Percentiles rank a stretch among this genome's conserved stretches.
Conservation (phyloP, 192 early-diverging fungal species). For the Backusella psychrophila region DNA sequence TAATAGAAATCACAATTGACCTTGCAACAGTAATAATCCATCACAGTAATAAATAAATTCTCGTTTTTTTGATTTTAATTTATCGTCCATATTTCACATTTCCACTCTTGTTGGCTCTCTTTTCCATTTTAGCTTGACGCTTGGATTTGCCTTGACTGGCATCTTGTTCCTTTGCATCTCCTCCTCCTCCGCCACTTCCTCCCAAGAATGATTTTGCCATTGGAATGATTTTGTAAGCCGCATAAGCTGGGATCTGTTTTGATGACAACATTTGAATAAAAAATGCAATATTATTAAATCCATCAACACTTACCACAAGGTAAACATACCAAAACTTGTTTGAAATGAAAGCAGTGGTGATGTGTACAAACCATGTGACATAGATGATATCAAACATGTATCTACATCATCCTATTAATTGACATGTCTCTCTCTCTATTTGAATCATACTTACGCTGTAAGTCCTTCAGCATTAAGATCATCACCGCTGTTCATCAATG, state of each 20-base stretch:
- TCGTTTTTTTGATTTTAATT: background rate
- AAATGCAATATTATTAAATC: background rate
- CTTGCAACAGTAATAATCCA: slow-evolving; percentile 12
- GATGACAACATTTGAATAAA: background rate
- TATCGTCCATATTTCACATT: slow-evolving; percentile 44
- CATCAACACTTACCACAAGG: slow-evolving; percentile 39
- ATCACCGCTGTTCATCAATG: slow-evolving; percentile 41
- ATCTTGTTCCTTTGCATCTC: background rate
- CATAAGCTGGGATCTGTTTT: slow-evolving; percentile 54
- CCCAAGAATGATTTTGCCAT: slow-evolving; percentile 43
- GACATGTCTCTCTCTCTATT: background rate
- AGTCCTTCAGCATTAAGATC: slow-evolving; percentile 55
- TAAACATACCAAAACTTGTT: slow-evolving; percentile 52
- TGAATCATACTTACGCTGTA: slow-evolving; percentile 41
- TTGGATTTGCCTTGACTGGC: slow-evolving; percentile 42
- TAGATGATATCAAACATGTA: slow-evolving; percentile 88
- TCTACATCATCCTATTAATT: slow-evolving; percentile 30
- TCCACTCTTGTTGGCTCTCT: slow-evolving; percentile 42
- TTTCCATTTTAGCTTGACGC: slow-evolving; percentile 51
- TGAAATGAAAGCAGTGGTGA: slow-evolving; percentile 58
- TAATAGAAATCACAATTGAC: slow-evolving; percentile 21
- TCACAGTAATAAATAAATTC: background rate
- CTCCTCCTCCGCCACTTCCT: background rate
- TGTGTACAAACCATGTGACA: slow-evolving; percentile 76
- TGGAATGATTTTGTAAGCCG: slow-evolving; percentile 50